Base-by-base conservation (phyloP, 352 stramenopile genomes). In the Vaucheria bursata region DNA sequence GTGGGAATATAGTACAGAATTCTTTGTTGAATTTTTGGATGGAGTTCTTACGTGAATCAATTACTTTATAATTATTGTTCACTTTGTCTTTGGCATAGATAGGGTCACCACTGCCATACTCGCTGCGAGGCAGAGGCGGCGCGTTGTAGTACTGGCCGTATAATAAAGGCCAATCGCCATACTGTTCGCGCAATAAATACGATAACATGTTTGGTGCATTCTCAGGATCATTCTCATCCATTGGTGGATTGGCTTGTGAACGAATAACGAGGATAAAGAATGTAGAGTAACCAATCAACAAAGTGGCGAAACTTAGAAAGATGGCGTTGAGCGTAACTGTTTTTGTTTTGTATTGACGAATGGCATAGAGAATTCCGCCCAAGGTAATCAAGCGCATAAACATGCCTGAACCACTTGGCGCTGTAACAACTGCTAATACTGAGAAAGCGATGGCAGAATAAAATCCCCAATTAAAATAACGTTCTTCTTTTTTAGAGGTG, bases 61-160 rank as follows among this genome's bases (percentile, higher is more conserved):
- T 59, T 59, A 59, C 25, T 59, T 59, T 59, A 59, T 59, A 59
- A 59, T 59, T 59, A 25, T 59, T 59, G 18, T 59, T 59, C 25
- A 25, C 25, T 59, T 59, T 59, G 45, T 59, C 45, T 59, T 59
- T 59, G 18, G 45, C 45, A 59, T 59, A 59, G 18, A 59, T 18
- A 59, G 45, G 45, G 25, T 59, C 45, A 18, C 45, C 45, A 25
- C 45, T 59, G 18, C 45, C 45, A 59, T 59, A 59, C 25, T 59
- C 45, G 25, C 45, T 59, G 12, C 45, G 18, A 18, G 45, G 45
- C 25, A 59, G 25, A 59, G 45, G 12, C 18, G 45, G 45, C 45
- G 45, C 45, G 25, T 59, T 59, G 45, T 59, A 59, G 25, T 18
- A 59, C 25, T 59, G 45, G 18, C 45, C 45, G 45, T 59, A 59